These are phyloP conservation scores for Talaromyces sp. DNA, from an alignment of 2,329 filamentous ascomycete genomes.

Conservation along the genomic window DNA sequence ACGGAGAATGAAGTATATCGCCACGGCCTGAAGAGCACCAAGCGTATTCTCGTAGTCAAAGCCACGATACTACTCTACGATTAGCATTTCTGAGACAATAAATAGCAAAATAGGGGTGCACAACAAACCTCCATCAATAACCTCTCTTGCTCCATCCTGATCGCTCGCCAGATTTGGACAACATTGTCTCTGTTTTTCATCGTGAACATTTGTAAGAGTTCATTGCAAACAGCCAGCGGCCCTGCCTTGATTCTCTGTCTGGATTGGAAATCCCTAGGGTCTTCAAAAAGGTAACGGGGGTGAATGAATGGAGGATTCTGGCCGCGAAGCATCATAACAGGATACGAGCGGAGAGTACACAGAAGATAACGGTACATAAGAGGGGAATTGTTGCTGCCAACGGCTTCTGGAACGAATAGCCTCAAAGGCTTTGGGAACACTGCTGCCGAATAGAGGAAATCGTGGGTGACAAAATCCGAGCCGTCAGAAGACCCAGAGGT, in stretches of 20 bases:
- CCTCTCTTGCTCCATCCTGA: conserved; percentile 9
- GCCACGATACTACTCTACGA: neutral
- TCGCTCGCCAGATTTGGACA: conserved; percentile 2
- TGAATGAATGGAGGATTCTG: conserved; percentile 9
- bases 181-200: conserved; percentile 8
- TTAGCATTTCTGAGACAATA: neutral
- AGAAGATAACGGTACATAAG: neutral
- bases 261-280: neutral
- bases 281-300: neutral
- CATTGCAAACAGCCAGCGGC: conserved; percentile 6
- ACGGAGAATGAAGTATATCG: conserved; percentile 9
- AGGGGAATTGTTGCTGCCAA: neutral
- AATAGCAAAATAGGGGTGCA: too few relatives aligned
- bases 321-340: conserved; percentile 9
- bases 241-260: neutral
- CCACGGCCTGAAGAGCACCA: conserved; percentile 8
- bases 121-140: neutral
- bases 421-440: neutral
- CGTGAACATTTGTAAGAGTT: conserved; percentile 4
- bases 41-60: neutral
- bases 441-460: neutral
- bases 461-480: neutral
- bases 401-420: neutral
- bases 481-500: neutral
- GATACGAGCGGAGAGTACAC: conserved; percentile 6